Base-by-base conservation (phyloP, 139 green algal genomes). In the Volvox reticuliferus region DNA sequence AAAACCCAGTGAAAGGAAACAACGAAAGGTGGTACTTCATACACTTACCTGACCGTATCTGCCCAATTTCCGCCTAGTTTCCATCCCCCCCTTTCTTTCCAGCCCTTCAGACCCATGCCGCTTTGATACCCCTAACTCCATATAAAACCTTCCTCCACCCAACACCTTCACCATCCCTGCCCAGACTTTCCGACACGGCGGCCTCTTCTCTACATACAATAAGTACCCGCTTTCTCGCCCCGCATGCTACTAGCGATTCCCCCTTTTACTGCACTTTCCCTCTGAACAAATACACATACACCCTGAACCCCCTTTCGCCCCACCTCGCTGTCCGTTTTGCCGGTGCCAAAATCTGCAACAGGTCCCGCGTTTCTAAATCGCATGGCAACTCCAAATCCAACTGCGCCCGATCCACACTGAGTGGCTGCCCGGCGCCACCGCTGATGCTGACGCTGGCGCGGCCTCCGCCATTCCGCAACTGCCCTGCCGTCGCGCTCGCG, bases 261-360 rank as follows among this genome's bases (percentile, higher is more conserved):
- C 65, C 65, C 6, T 24, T 28, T 30, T 28, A 24, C 65, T 73
- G 21, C 21, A 2, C n/a, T n/a, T n/a, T n/a, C 26, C 71, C 26
- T 30, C 30, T 30, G 1, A 14, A 13, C 71, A 79, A 9, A 18
- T 30, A 30, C 71, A 79, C 26, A n/a, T 30, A 32, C 65, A 32
- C 71, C 14, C 20, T 37, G 14, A 79, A 37, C n/a, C n/a, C 71
- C 26, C 71, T 16, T 20, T 35, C 12, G 50, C 20, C n/a, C 61
- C 68, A 89, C 83, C 83, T 89, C 22, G 83, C 30, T 21, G 67
- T 81, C 12, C 83, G 67, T 67, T 79, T 88, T 14, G 82, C 82
- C 24, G 83, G 83, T 28, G 83, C 83, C 35, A 89, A 68, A 26
- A 89, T 36, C 83, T 89, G 67, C 65, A 89, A 68, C 83, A 89